A percentile compares a stretch with the other conserved stretches of the same genome.
phyloP scores from a whole-genome alignment of 2,329 filamentous ascomycete species.

The Penicillium sp. region DNA sequence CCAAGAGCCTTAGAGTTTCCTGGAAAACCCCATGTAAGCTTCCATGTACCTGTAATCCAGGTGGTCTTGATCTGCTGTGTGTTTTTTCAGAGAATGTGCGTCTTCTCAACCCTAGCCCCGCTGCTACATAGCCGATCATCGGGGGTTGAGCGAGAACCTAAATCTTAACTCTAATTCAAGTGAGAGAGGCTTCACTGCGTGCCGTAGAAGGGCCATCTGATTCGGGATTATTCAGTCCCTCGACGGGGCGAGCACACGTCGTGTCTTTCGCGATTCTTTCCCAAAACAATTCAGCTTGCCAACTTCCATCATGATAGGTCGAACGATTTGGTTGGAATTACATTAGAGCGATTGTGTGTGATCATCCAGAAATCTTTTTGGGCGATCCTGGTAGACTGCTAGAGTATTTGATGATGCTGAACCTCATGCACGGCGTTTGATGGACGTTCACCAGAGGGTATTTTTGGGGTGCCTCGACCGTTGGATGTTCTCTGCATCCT shows the following conservation, averaged over 20 bases:
- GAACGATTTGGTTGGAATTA: no score
- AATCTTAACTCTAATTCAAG: conserved; percentile 2
- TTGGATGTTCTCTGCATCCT: background rate
- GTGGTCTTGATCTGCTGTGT: no score
- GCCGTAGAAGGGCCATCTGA: background rate
- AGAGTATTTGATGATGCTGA: background rate
- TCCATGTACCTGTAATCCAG: background rate
- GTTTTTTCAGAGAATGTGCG: background rate
- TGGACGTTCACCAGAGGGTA: background rate
- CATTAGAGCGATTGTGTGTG: background rate
- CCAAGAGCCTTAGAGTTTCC: background rate
- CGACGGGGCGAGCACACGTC: background rate
- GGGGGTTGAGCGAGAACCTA: conserved; percentile 2
- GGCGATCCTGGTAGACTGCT: background rate
- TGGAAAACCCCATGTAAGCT: background rate
- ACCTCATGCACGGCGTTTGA: background rate
- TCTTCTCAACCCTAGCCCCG: background rate
- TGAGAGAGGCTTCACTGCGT: background rate
- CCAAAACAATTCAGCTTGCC: background rate
- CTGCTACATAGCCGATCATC: background rate
- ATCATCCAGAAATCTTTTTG: background rate
- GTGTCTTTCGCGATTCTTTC: background rate
- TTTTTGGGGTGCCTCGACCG: background rate
- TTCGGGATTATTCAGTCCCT: background rate
- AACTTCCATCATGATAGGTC: background rate